Evolutionary conservation across 495 filamentous ascomycete species (phyloP).

Genomic region (Echria macrotheca): DNA sequence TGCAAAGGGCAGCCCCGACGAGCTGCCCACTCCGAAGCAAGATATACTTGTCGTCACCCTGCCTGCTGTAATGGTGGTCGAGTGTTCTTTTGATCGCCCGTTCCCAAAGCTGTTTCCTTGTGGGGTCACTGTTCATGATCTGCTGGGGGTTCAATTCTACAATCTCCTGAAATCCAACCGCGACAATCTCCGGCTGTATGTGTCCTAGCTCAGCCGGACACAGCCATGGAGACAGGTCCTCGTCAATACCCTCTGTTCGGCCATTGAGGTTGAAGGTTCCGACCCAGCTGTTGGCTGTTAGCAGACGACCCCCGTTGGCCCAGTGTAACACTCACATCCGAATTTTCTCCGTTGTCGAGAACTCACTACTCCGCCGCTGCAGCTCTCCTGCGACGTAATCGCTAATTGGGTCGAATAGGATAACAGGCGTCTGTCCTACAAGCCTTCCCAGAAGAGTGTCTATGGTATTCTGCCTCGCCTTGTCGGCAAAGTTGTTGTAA

Average conservation of each 20-base stretch:
- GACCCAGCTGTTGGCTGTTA: slow-evolving; percentile 66
- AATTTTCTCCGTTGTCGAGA: slow-evolving; percentile 44
- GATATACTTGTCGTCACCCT: slow-evolving; percentile 72
- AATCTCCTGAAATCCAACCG: slow-evolving; percentile 94
- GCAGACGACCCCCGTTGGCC: too few species aligned
- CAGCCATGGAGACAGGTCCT: slow-evolving; percentile 83
- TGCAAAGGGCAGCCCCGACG: slow-evolving; percentile 85
- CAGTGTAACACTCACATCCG: slow-evolving; percentile 36
- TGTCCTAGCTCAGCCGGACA: slow-evolving; percentile 48
- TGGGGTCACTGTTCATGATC: slow-evolving; percentile 97
- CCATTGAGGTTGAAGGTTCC: slow-evolving; percentile 97
- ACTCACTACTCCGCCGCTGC: slow-evolving; percentile 50
- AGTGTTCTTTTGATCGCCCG: slow-evolving; percentile 68
- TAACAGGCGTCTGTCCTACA: slow-evolving; percentile 74
- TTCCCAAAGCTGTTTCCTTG: slow-evolving; percentile 81
- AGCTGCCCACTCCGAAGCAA: slow-evolving; percentile 87
- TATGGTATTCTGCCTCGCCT: slow-evolving; percentile 87
- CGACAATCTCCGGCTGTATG: slow-evolving; percentile 70
- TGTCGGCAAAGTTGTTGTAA: slow-evolving; percentile 96
- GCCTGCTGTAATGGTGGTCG: slow-evolving; percentile 58
- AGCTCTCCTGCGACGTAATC: slow-evolving; percentile 79
- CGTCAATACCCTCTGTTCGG: slow-evolving; percentile 62
- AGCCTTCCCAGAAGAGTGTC: slow-evolving; percentile 83
- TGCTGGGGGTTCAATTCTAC: slow-evolving; percentile 95
- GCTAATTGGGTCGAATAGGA: slow-evolving; percentile 89